These are phyloP conservation scores for Aspergillus incahuasiensis DNA, from an alignment of 495 filamentous ascomycete genomes.

Conservation along the genomic window DNA sequence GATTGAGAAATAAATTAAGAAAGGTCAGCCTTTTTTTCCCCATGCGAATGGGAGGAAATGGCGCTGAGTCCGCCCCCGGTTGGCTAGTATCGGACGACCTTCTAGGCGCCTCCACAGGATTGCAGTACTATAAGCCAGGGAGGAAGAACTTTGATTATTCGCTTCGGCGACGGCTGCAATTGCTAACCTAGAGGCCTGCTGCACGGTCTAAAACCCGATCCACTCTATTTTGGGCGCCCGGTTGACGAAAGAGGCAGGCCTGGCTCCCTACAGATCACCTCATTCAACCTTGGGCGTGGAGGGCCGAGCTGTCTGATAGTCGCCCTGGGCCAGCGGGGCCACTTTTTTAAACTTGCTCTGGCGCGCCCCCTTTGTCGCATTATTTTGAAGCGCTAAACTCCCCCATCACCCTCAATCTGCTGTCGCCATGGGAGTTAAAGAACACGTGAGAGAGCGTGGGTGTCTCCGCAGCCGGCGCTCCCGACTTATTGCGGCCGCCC, in stretches of 20 bases:
- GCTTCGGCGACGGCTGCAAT: slow-evolving; percentile 11
- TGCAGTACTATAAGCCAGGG: slow-evolving; percentile 12
- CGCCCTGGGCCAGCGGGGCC: slow-evolving; percentile 12
- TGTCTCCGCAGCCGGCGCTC: slow-evolving; percentile 29
- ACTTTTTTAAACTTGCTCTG: slow-evolving; percentile 15
- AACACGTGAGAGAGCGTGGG: slow-evolving; percentile 37
- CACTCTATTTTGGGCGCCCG: slow-evolving; percentile 25
- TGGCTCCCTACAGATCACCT: slow-evolving; percentile 14
- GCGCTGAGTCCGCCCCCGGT: slow-evolving; percentile 12
- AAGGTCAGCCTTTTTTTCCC: slow-evolving; percentile 16
- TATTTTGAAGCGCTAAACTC: slow-evolving; percentile 13
- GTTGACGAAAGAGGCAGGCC: slow-evolving; percentile 6
- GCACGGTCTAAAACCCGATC: slow-evolving; percentile 21
- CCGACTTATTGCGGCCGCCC: slow-evolving; percentile 22
- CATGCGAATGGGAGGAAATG: slow-evolving; percentile 12
- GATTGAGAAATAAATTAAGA: slow-evolving; percentile 11
- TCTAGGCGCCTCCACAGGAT: slow-evolving; percentile 19
- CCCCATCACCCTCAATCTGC: slow-evolving; percentile 5
- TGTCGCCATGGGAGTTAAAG: slow-evolving; percentile 22
- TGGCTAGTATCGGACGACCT: slow-evolving; percentile 17
- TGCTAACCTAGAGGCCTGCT: slow-evolving; percentile 14
- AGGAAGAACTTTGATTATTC: slow-evolving; percentile 5
- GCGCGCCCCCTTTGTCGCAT: slow-evolving; percentile 11
- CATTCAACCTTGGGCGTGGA: slow-evolving; percentile 11
- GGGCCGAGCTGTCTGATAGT: not conserved